Conservation (phyloP, 2,329 filamentous ascomycete genomes). For the Curvularia sp. region DNA sequence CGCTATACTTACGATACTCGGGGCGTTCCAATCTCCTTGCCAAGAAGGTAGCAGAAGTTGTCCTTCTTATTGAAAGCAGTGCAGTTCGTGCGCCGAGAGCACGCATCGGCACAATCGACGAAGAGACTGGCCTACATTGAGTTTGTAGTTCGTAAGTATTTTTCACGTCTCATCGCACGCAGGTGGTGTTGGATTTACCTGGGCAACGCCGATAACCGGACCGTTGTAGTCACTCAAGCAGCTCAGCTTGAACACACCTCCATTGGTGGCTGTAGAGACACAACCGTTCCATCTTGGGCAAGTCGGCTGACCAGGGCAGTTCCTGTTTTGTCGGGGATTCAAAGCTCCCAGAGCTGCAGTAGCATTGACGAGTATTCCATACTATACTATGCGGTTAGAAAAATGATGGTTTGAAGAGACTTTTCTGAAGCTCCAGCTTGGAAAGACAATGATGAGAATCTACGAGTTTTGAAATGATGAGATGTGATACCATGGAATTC, state of each 20-base stretch:
- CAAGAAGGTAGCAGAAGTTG: slow-evolving; percentile 24
- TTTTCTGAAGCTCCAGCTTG: not conserved
- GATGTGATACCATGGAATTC: not conserved
- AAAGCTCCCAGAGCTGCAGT: slow-evolving; percentile 5
- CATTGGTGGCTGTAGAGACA: slow-evolving; percentile 14
- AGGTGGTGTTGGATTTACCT: not conserved
- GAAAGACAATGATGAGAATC: not conserved
- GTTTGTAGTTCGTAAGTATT: not conserved
- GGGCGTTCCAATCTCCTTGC: slow-evolving; percentile 7
- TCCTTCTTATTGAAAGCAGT: slow-evolving; percentile 18
- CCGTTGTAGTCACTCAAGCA: slow-evolving; percentile 21
- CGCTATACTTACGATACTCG: slow-evolving; percentile 9
- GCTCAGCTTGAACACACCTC: slow-evolving; percentile 18
- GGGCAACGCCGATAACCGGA: slow-evolving; percentile 10
- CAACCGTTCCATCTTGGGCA: slow-evolving; percentile 23
- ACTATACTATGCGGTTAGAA: slow-evolving; percentile 6
- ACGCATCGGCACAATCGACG: slow-evolving; percentile 21
- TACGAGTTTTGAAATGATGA: too few relatives aligned
- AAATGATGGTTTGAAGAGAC: not conserved
- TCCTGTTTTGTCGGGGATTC: not conserved
- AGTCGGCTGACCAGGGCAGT: slow-evolving; percentile 10
- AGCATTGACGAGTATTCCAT: slow-evolving; percentile 3
- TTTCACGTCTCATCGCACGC: not conserved
- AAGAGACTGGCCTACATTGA: slow-evolving; percentile 12
- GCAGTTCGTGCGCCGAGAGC: slow-evolving; percentile 12